A percentile compares a stretch with the other conserved stretches of the same genome.
Conservation (phyloP, 179 eudicot species). For the Gypsophila paniculata region DNA sequence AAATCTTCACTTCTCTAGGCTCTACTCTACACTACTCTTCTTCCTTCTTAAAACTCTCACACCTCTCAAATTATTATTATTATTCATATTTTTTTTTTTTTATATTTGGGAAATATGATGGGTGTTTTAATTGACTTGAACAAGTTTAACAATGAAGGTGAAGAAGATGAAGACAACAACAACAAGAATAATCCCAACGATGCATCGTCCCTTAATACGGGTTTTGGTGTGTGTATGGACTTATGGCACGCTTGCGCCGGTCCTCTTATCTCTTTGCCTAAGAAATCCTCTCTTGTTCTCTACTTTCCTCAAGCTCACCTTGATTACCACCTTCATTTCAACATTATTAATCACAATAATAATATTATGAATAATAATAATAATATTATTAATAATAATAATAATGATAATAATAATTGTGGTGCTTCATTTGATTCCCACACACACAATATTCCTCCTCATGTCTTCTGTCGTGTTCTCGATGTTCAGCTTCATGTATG, state of each 20-base stretch:
- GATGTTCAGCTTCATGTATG: constrained; percentile 94
- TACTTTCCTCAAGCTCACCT: constrained; percentile 91
- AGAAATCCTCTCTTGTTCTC: constrained; percentile 69
- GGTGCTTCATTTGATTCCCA: constrained; percentile 22
- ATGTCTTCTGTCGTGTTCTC: constrained; percentile 78
- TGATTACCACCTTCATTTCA: constrained; percentile 32
- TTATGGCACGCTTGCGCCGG: constrained; percentile 99
- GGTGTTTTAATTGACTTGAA: constrained; percentile 75
- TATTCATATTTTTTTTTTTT: not conserved
- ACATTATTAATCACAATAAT: constrained; percentile 12
- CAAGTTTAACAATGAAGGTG: constrained; percentile 50
- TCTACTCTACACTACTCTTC: not conserved
- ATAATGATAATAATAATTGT: constrained; percentile 6
- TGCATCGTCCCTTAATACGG: too few species aligned
- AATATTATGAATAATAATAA: constrained; percentile 27
- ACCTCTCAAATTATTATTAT: too few species aligned
- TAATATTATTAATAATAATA: not conserved
- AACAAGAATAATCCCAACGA: not conserved
- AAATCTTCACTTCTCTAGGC: constrained; percentile 19
- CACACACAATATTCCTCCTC: constrained; percentile 45
- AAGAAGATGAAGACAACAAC: constrained; percentile 28
- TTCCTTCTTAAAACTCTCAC: too few species aligned
- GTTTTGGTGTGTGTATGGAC: constrained; percentile 94
- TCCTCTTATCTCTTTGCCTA: constrained; percentile 69
- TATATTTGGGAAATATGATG: constrained; percentile 29